These are phyloP conservation scores for Colletotrichum siamense DNA, from an alignment of 2,329 filamentous ascomycete species.

Conservation along the genomic window DNA sequence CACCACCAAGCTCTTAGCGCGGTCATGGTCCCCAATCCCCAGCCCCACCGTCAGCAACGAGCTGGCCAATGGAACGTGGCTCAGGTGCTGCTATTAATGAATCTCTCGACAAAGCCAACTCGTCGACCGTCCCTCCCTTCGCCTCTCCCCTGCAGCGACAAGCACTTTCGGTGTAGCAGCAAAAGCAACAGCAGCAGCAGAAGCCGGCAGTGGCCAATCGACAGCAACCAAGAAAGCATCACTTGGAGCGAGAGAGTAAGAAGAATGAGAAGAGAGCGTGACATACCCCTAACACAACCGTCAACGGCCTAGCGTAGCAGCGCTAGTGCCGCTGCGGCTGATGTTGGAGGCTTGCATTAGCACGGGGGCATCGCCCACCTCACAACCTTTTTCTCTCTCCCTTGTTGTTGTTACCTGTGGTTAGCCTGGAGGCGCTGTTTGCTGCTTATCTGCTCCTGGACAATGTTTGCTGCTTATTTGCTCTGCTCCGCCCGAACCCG, in stretches of 20 bases:
- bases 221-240: neutral
- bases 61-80: conserved; percentile 11
- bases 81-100: conserved; percentile 15
- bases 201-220: neutral
- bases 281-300: neutral
- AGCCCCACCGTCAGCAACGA: conserved; percentile 10
- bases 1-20: neutral
- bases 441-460: neutral
- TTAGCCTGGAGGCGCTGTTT: neutral
- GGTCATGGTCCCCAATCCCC: neutral
- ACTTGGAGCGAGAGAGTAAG: neutral
- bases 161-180: neutral
- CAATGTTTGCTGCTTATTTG: neutral
- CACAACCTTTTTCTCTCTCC: neutral
- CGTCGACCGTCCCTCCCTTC: neutral
- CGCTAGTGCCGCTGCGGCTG: conserved; percentile 13
- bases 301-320: neutral
- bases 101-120: neutral
- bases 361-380: neutral
- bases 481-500: neutral
- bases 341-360: neutral
- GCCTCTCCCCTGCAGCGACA: conserved; percentile 3
- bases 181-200: neutral
- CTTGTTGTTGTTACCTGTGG: neutral
- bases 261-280: neutral